Evolutionary conservation across 257 asterid genomes (phyloP).

Genomic region (Nicotiana noctiflora): DNA sequence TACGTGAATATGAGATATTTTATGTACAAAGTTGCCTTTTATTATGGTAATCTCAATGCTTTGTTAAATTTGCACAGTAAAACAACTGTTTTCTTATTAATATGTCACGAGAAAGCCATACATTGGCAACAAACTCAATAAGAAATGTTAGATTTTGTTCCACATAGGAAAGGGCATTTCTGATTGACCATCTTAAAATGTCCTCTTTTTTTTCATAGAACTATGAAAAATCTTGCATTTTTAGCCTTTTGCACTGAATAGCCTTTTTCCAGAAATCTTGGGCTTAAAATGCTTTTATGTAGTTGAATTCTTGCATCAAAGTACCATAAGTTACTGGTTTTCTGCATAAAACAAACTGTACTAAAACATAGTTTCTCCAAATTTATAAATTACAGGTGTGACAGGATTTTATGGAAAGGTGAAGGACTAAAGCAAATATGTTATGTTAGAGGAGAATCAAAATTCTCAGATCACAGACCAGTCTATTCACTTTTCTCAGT

Average conservation of each 20-base stretch:
- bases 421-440: constrained; percentile 25
- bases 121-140: neutral
- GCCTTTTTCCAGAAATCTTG: neutral
- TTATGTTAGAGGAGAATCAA: constrained; percentile 68
- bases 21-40: no score
- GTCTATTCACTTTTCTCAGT: constrained; percentile 62
- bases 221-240: neutral
- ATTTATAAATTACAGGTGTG: constrained; percentile 50
- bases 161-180: neutral
- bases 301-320: neutral
- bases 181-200: no score
- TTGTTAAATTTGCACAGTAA: no score
- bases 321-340: neutral
- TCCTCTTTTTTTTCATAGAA: neutral
- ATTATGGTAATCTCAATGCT: no score
- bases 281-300: neutral
- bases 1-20: no score
- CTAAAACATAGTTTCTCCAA: neutral
- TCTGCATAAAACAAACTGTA: neutral
- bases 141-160: neutral
- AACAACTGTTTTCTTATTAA: neutral
- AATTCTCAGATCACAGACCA: constrained; percentile 87
- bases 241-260: neutral
- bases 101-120: neutral
- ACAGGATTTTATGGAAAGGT: constrained; percentile 83